phyloP scores from a whole-genome alignment of 371 early-diverging fungal genomes.

The Cokeromyces recurvatus region DNA sequence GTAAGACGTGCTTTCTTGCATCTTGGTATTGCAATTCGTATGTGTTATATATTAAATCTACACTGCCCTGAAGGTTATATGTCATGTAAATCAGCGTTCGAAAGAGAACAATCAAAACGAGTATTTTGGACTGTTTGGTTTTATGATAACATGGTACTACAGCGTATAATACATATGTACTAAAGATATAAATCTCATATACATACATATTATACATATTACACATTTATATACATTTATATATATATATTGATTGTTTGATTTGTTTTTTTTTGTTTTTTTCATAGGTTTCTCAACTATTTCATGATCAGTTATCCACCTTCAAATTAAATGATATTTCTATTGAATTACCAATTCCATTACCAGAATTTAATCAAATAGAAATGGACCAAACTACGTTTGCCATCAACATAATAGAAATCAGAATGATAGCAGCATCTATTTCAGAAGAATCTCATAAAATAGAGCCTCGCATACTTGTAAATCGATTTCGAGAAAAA shows the following conservation, averaged over 20 bases:
- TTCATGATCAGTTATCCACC: constrained; percentile 15
- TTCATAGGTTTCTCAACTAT: constrained; percentile 10
- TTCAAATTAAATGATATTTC: constrained; percentile 15
- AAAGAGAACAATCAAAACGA: constrained; percentile 26
- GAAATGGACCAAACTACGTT: constrained; percentile 26
- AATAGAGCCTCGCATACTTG: constrained; percentile 6
- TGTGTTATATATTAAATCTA: constrained; percentile 29
- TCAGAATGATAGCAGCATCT: constrained; percentile 10
- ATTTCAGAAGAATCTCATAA: constrained; percentile 9
- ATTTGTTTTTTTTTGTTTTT: background rate
- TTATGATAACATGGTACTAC: constrained; percentile 31
- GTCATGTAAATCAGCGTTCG: constrained; percentile 12
- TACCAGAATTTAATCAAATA: constrained; percentile 15
- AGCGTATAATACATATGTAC: no score
- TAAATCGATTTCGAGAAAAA: constrained; percentile 1
- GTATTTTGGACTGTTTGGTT: constrained; percentile 39
- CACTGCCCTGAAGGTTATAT: constrained; percentile 26
- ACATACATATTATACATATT: no score
- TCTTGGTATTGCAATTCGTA: constrained; percentile 29
- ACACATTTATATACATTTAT: no score
- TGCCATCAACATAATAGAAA: constrained; percentile 16
- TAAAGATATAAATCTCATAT: no score
- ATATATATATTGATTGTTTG: background rate
- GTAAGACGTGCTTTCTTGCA: constrained; percentile 29
- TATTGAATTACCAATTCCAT: constrained; percentile 15